phyloP scores from a whole-genome alignment of 306 rosid genomes.

The Comarum palustre region DNA sequence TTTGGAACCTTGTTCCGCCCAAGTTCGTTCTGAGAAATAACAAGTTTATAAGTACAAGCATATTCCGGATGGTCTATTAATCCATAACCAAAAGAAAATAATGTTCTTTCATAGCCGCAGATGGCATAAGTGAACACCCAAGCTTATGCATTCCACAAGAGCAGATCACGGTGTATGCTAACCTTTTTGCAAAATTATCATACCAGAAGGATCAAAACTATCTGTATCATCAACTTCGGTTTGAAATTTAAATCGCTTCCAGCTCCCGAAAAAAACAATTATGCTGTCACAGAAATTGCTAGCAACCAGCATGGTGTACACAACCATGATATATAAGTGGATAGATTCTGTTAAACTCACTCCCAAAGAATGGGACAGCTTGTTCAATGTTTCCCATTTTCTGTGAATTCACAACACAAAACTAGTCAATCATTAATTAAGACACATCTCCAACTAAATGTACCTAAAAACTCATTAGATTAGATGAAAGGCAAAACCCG shows the following conservation, averaged over 20 bases:
- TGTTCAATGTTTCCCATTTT: conserved; percentile 86
- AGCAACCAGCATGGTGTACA: conserved; percentile 91
- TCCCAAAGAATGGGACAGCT: conserved; percentile 88
- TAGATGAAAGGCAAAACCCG: neutral
- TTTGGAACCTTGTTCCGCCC: conserved; percentile 85
- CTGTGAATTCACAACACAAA: conserved; percentile 50
- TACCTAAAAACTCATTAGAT: conserved; percentile 1
- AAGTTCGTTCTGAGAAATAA: conserved; percentile 57
- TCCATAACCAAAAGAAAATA: neutral
- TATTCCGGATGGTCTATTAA: neutral
- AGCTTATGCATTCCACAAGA: conserved; percentile 11
- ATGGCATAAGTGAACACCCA: conserved; percentile 2
- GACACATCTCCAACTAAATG: conserved; percentile 7
- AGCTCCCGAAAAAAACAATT: conserved; percentile 77
- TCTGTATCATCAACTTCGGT: conserved; percentile 86
- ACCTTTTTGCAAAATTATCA: conserved; percentile 93
- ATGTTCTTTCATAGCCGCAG: neutral
- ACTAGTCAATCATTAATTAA: conserved; percentile 17
- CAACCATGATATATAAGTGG: conserved; percentile 97
- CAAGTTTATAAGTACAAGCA: conserved; percentile 19
- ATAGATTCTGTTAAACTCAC: conserved; percentile 73
- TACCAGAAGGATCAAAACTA: conserved; percentile 89
- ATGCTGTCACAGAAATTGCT: conserved; percentile 81
- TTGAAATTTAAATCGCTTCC: conserved; percentile 77
- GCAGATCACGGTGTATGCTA: conserved; percentile 21